Evolutionary conservation across 2,329 filamentous ascomycete genomes (phyloP).

Genomic region (Phoma sp.): DNA sequence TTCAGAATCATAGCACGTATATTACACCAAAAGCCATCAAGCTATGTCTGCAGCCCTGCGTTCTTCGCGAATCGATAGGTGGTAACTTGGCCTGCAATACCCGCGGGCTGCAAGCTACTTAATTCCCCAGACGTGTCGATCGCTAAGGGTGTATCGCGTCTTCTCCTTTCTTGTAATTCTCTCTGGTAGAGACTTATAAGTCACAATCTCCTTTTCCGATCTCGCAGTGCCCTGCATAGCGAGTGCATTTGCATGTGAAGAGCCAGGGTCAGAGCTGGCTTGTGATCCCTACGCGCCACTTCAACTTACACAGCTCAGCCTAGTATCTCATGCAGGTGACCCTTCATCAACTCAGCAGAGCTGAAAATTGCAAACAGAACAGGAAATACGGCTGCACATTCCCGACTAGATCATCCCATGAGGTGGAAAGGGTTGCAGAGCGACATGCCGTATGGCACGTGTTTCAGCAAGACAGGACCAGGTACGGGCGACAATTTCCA

Average conservation of each 20-base stretch:
- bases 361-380: conserved; percentile 11
- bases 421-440: conserved; percentile 5
- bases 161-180: no score
- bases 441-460: conserved; percentile 7
- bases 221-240: not conserved
- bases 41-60: no score
- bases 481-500: not conserved
- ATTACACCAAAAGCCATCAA: no score
- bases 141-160: no score
- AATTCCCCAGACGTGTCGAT: no score
- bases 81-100: no score
- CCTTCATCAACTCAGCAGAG: conserved; percentile 21
- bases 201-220: not conserved
- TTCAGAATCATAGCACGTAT: no score
- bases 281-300: conserved; percentile 3
- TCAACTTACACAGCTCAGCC: conserved; percentile 6
- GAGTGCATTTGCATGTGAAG: conserved; percentile 13
- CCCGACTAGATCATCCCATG: conserved; percentile 9
- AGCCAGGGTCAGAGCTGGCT: conserved; percentile 1
- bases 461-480: conserved; percentile 2
- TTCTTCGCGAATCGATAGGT: no score
- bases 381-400: conserved; percentile 18
- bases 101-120: no score
- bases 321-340: conserved; percentile 19
- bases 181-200: no score